Evolutionary conservation across 169 alveolate species (phyloP), one percentile per base, ranked within the genome.

Genomic region (Eimeria sp.): DNA sequence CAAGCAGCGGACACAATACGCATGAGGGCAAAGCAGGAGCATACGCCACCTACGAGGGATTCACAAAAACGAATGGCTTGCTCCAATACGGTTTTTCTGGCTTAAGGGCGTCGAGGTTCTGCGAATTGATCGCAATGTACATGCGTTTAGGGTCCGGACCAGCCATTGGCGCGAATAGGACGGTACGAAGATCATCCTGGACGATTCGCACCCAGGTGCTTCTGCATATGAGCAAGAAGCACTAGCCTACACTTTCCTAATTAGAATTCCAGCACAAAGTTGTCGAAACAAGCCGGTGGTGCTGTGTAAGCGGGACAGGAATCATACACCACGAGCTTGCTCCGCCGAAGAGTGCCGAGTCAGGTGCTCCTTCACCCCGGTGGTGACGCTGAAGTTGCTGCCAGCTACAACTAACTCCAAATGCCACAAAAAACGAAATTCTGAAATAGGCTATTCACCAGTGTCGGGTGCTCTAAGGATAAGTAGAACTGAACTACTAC

Each of bases 101-200:
- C 54, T 94, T 94, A n/a, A 94, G 90, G 58, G 83, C 88, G 34
- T 94, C 96, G 18, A 94, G 73, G 72, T 94, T 84, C 70, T 94
- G 96, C 78, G 96, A 88, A 63, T 82, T 82, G 93, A 94, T 94
- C 88, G 96, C 90, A 58, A 94, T 82, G 80, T 94, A 94, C 96
- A 94, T 82, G 80, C 96, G 96, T 54, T 94, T 94, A 94, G 94
- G 90, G 96, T 94, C 96, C 30, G 96, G 96, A 27, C 96, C 96
- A 75, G 96, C 96, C 96, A 94, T 94, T 76, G 86, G 67, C 82
- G 72, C 83, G 54, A 65, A 22, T 65, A 30, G 94, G 72, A 22
- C 83, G 49, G 54, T 40, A 40, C 45, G 54, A 61, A 63, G 83
- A 63, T 87, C 82, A 87, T 61, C 94, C 67, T 87, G 82, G 54